A percentile compares a stretch with the other conserved stretches of the same genome.
Evolutionary conservation across 768 basidiomycete genomes (phyloP).

Genomic region (Naganishia vishniacii): DNA sequence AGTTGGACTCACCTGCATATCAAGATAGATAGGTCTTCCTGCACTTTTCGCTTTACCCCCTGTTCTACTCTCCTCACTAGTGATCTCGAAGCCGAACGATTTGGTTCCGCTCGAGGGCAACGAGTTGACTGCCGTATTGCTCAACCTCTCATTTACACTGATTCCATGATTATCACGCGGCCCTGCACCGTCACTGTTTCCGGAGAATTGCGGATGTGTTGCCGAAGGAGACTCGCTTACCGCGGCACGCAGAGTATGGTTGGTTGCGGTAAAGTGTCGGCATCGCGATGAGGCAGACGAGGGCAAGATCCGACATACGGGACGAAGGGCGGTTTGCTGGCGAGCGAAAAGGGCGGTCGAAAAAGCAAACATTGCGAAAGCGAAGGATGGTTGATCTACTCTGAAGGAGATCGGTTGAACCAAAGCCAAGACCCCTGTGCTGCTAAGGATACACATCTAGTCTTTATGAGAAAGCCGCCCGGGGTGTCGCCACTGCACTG

Average conservation of each 20-base stretch:
- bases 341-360: background rate
- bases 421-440: too few species aligned
- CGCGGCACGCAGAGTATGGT: background rate
- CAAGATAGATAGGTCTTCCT: slow-evolving; percentile 84
- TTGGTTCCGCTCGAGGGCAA: background rate
- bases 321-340: background rate
- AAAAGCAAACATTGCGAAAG: too few species aligned
- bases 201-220: background rate
- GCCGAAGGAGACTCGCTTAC: slow-evolving; percentile 6
- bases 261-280: background rate
- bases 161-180: background rate
- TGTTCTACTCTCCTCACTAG: slow-evolving; percentile 41
- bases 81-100: slow-evolving; percentile 48
- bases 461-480: too few species aligned
- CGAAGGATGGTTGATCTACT: too few species aligned
- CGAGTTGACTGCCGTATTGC: background rate
- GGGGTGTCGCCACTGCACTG: too few species aligned
- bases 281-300: background rate
- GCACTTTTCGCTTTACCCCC: slow-evolving; percentile 43
- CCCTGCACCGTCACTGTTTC: background rate
- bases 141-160: background rate
- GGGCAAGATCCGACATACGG: background rate
- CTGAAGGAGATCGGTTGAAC: too few species aligned
- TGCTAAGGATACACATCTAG: too few species aligned
- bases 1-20: slow-evolving; percentile 76